Evolutionary conservation across 495 filamentous ascomycete species (phyloP).

Genomic region (Aspergillus bridgeri): DNA sequence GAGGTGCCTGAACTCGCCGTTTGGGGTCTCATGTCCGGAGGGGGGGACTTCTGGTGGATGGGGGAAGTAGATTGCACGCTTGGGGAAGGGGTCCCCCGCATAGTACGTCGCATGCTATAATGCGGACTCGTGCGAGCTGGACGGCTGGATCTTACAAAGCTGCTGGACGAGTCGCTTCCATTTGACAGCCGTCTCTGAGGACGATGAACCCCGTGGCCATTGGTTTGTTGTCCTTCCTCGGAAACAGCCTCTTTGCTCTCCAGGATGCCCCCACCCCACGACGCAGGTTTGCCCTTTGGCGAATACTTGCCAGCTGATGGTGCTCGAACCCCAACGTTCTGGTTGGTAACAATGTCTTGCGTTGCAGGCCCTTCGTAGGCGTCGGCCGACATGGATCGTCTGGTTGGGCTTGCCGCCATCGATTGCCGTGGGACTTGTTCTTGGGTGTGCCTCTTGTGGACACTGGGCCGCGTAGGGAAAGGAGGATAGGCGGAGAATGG

Average conservation of each 20-base stretch:
- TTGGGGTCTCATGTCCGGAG: slow-evolving; percentile 28
- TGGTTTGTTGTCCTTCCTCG: slow-evolving; percentile 4
- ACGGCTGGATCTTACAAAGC: slow-evolving; percentile 51
- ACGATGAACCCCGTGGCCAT: slow-evolving; percentile 7
- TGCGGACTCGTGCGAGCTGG: slow-evolving; percentile 31
- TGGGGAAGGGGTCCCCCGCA: slow-evolving; percentile 37
- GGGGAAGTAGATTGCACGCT: slow-evolving; percentile 21
- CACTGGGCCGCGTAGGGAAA: slow-evolving; percentile 11
- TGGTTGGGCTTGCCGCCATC: slow-evolving; percentile 14
- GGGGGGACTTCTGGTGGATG: slow-evolving; percentile 25
- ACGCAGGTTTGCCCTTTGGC: slow-evolving; percentile 21
- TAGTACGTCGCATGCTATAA: slow-evolving; percentile 53
- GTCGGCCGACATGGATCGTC: slow-evolving; percentile 25
- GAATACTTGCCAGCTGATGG: slow-evolving; percentile 7
- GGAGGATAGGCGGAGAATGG: slow-evolving; percentile 23
- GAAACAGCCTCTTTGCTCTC: slow-evolving; percentile 4
- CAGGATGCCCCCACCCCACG: slow-evolving; percentile 26
- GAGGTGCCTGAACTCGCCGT: slow-evolving; percentile 29
- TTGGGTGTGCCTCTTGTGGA: background rate
- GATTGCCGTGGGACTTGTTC: slow-evolving; percentile 4
- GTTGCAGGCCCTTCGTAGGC: slow-evolving; percentile 11
- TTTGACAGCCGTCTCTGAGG: slow-evolving; percentile 39
- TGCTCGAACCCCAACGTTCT: background rate
- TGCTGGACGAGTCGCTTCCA: slow-evolving; percentile 61
- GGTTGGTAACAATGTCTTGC: background rate